Conservation (phyloP, 2,329 filamentous ascomycete species). For the Pestalotiopsis sp. region DNA sequence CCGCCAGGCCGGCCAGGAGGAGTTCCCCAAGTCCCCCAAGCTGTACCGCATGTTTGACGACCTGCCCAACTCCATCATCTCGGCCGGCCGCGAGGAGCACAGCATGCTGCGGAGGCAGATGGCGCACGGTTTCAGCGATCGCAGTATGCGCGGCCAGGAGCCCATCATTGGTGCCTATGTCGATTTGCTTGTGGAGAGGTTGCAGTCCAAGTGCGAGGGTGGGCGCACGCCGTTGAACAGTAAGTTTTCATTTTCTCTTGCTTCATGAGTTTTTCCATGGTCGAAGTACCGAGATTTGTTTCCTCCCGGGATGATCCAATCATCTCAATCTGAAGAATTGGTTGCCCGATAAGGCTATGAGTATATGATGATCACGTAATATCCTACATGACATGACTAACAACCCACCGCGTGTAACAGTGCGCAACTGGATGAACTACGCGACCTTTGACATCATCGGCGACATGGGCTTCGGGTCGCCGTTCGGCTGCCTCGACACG, state of each 20-base stretch:
- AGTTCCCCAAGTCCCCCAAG: constrained; percentile 32
- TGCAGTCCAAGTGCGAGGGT: constrained; percentile 27
- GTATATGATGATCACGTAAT: too few relatives aligned
- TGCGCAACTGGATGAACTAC: constrained; percentile 42
- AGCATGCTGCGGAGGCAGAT: constrained; percentile 35
- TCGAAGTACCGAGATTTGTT: too few relatives aligned
- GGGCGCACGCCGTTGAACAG: constrained; percentile 25
- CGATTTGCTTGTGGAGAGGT: constrained; percentile 33
- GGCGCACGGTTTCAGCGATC: constrained; percentile 41
- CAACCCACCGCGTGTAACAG: not conserved
- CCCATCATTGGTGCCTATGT: constrained; percentile 41
- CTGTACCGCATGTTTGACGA: constrained; percentile 29
- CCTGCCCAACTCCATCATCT: constrained; percentile 32
- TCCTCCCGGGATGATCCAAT: too few relatives aligned
- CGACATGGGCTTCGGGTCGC: constrained; percentile 48
- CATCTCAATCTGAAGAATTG: too few relatives aligned
- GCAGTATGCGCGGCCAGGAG: constrained; percentile 42
- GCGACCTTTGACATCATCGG: constrained; percentile 47
- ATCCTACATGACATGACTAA: not conserved
- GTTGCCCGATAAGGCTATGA: too few relatives aligned
- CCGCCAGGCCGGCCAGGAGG: constrained; percentile 27
- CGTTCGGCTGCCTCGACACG: constrained; percentile 39
- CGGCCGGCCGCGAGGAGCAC: constrained; percentile 35
- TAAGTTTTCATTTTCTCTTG: not conserved
- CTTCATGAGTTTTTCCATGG: not conserved